Evolutionary conservation across 768 basidiomycete species (phyloP).

Genomic region (Naganishia vishniacii): DNA sequence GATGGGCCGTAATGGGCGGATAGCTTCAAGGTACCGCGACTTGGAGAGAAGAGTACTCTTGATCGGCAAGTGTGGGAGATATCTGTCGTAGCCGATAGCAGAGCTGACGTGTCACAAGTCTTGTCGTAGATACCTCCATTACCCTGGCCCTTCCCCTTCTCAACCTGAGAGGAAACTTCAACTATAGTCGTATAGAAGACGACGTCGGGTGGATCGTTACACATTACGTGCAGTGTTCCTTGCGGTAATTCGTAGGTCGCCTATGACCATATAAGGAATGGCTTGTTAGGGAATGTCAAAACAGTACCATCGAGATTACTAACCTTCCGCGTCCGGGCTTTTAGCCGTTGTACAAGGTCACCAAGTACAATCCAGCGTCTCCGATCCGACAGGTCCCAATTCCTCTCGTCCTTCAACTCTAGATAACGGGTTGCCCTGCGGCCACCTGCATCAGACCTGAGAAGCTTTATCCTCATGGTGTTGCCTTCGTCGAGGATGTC

Average conservation of each 20-base stretch:
- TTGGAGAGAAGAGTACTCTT: background rate
- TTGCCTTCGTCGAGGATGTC: constrained; percentile 7
- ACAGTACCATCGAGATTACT: background rate
- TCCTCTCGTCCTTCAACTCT: background rate
- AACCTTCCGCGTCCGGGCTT: constrained; percentile 14
- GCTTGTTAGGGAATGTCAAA: background rate
- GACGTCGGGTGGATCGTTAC: constrained; percentile 20
- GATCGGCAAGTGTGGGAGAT: background rate
- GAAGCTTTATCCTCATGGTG: constrained; percentile 4
- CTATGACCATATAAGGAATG: background rate
- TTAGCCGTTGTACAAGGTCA: constrained; percentile 1
- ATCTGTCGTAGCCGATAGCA: background rate
- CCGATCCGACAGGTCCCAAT: background rate
- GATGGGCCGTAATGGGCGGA: background rate
- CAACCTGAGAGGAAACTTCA: background rate
- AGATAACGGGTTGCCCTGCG: background rate
- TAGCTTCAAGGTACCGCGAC: background rate
- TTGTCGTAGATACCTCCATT: background rate
- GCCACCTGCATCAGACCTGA: background rate
- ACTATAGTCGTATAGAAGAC: constrained; percentile 13
- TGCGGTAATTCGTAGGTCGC: constrained; percentile 3
- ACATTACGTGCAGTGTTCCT: constrained; percentile 16
- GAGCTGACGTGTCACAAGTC: background rate
- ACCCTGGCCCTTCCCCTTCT: background rate
- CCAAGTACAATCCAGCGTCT: constrained; percentile 2